Conservation (phyloP, 2,329 filamentous ascomycete genomes). For the Colletotrichum camelliae region DNA sequence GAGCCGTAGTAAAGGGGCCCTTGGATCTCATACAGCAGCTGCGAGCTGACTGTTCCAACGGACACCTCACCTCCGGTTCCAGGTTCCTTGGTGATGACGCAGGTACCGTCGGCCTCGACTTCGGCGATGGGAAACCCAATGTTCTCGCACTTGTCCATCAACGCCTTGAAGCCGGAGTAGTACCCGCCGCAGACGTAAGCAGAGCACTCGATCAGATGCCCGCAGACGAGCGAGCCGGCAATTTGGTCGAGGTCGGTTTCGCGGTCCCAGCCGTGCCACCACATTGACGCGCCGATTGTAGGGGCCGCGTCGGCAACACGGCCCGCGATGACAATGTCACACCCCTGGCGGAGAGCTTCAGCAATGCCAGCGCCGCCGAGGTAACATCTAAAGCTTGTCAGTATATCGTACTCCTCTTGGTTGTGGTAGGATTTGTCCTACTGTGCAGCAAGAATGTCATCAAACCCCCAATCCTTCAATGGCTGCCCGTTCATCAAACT, state of each 20-base stretch:
- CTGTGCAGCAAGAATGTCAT: slow-evolving; percentile 15
- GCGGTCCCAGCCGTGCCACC: slow-evolving; percentile 58
- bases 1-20: slow-evolving; percentile 38
- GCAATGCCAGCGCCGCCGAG: slow-evolving; percentile 23
- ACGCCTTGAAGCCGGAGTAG: slow-evolving; percentile 53
- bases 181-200: slow-evolving; percentile 60
- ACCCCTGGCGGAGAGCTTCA: slow-evolving; percentile 30
- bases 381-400: slow-evolving; percentile 15
- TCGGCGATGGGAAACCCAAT: slow-evolving; percentile 56
- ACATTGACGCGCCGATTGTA: slow-evolving; percentile 61
- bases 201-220: slow-evolving; percentile 59
- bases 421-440: background rate
- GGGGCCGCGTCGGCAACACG: slow-evolving; percentile 54
- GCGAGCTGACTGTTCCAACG: slow-evolving; percentile 30
- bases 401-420: accelerated
- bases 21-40: slow-evolving; percentile 43
- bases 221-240: slow-evolving; percentile 55
- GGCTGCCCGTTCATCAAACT: slow-evolving; percentile 29
- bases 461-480: slow-evolving; percentile 28
- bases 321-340: slow-evolving; percentile 54
- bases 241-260: slow-evolving; percentile 54
- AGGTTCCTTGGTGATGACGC: slow-evolving; percentile 30
- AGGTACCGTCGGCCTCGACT: slow-evolving; percentile 45
- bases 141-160: slow-evolving; percentile 44
- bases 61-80: slow-evolving; percentile 29